Evolutionary conservation across 1,139 yeast genomes (phyloP).

Genomic region (Arxiozyma heterogenica): DNA sequence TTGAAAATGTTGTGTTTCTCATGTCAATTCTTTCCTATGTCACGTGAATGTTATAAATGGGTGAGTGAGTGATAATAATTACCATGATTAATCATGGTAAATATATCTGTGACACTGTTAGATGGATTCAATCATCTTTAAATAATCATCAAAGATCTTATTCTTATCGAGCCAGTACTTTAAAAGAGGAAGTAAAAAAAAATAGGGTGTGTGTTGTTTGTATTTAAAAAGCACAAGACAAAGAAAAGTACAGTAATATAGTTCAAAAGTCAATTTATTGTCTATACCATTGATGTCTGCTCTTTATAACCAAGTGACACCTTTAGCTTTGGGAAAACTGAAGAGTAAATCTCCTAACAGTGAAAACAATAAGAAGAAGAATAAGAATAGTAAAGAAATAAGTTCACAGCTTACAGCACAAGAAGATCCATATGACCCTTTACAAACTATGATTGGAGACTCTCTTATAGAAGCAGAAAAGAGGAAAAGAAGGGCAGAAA

Average conservation of each 20-base stretch:
- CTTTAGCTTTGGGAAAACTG: slow-evolving; percentile 8
- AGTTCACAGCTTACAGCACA: not conserved
- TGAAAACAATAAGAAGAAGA: not conserved
- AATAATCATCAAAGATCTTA: too few relatives aligned
- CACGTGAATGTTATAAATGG: too few relatives aligned
- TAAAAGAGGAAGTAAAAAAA: too few relatives aligned
- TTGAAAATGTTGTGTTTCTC: too few relatives aligned
- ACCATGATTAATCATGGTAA: too few relatives aligned
- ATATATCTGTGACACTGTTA: too few relatives aligned
- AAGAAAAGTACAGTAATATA: not conserved
- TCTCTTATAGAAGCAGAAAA: slow-evolving; percentile 14
- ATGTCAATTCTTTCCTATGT: too few relatives aligned
- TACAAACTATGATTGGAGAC: not conserved
- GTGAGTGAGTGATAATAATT: too few relatives aligned
- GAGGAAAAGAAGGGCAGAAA: slow-evolving; percentile 25
- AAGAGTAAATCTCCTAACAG: not conserved
- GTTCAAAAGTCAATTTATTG: not conserved
- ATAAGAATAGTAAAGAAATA: not conserved
- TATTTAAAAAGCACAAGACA: not conserved
- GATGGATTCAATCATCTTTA: too few relatives aligned
- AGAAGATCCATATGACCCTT: not conserved
- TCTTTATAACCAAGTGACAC: slow-evolving; percentile 17
- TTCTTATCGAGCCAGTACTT: too few relatives aligned
- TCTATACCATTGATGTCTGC: not conserved
- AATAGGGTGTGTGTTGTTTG: too few relatives aligned